Conservation (phyloP, 345 rosid species). For the Odontarrhena argentea region DNA sequence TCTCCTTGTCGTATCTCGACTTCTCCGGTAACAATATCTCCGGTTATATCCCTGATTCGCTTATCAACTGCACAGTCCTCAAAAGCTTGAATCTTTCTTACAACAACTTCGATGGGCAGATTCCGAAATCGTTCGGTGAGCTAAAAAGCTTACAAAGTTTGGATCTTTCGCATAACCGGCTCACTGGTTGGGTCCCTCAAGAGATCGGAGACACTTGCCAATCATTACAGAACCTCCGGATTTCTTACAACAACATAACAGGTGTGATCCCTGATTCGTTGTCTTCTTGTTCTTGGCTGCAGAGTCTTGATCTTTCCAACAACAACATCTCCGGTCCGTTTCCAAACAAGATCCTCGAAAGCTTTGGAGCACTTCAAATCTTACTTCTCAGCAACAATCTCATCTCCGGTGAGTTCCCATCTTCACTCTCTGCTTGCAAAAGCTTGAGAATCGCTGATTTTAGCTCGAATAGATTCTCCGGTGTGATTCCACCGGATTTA, state of each 20-base stretch:
- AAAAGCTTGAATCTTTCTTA: constrained; percentile 60
- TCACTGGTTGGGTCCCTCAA: constrained; percentile 83
- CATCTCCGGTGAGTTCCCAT: constrained; percentile 74
- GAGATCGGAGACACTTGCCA: constrained; percentile 71
- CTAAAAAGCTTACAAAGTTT: constrained; percentile 59
- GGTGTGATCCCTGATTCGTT: constrained; percentile 72
- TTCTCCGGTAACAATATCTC: constrained; percentile 63
- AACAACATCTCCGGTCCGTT: constrained; percentile 84
- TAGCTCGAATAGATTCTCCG: constrained; percentile 76
- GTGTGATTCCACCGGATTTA: constrained; percentile 70
- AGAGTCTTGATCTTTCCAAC: constrained; percentile 75
- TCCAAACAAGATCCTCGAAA: constrained; percentile 58
- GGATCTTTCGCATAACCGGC: constrained; percentile 74
- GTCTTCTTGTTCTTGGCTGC: constrained; percentile 71
- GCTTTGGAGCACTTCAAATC: constrained; percentile 61
- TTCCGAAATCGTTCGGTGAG: constrained; percentile 63
- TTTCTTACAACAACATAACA: constrained; percentile 75
- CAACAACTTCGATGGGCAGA: constrained; percentile 68
- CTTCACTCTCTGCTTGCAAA: constrained; percentile 70
- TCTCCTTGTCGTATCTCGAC: constrained; percentile 64
- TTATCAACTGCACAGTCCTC: constrained; percentile 81
- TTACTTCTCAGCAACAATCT: constrained; percentile 68
- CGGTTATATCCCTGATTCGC: constrained; percentile 58
- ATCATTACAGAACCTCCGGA: constrained; percentile 60
- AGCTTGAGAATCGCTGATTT: constrained; percentile 64